A percentile compares a stretch with the other conserved stretches of the same genome.
These are phyloP conservation scores for Centaurea solstitialis DNA, from an alignment of 129 eudicot species.

Conservation along the genomic window DNA sequence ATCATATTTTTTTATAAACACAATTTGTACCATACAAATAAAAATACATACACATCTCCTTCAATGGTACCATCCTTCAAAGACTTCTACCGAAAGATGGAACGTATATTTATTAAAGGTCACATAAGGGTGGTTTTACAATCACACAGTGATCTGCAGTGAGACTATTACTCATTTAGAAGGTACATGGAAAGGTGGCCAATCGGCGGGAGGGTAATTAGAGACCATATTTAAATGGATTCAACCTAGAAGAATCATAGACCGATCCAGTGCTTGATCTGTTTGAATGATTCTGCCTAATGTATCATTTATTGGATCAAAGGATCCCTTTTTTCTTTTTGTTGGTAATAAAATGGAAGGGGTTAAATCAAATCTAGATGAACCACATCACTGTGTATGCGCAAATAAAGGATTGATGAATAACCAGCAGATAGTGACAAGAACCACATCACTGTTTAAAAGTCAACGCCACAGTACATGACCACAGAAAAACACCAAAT, in stretches of 20 bases:
- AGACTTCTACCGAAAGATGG: not conserved
- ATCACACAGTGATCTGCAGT: not conserved
- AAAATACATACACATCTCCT: not conserved
- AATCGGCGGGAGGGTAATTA: not conserved
- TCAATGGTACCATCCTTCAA: not conserved
- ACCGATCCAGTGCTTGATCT: not conserved
- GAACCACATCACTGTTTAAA: not conserved
- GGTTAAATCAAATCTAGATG: not conserved
- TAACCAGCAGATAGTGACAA: not conserved
- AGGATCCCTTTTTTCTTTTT: not conserved
- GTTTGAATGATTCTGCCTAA: not conserved
- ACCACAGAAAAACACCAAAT: not conserved
- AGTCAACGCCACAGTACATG: not conserved
- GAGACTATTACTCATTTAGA: conserved; percentile 1
- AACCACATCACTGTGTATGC: not conserved
- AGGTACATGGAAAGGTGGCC: conserved; percentile 4
- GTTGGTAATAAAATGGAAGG: not conserved
- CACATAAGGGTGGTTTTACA: not conserved
- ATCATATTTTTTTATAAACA: not conserved
- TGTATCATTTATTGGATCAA: not conserved
- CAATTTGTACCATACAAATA: not conserved
- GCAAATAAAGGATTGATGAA: too few relatives aligned
- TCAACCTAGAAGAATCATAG: not conserved
- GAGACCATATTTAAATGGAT: not conserved
- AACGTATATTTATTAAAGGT: not conserved